These are phyloP conservation scores for Lachancea lanzarotensis DNA, from an alignment of 805 yeast genomes.

Conservation along the genomic window DNA sequence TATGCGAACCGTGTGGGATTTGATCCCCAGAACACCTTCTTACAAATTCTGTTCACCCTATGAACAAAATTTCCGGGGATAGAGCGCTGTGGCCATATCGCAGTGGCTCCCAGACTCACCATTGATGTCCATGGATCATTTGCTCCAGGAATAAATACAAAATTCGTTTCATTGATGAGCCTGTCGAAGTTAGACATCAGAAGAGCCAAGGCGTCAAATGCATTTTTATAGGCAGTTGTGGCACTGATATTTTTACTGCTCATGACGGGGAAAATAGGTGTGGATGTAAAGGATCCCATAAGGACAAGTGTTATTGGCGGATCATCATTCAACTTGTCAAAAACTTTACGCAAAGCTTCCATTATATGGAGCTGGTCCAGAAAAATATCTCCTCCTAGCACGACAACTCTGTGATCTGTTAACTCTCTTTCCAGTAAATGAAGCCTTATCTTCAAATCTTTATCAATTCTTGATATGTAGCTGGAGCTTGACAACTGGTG, in stretches of 20 bases:
- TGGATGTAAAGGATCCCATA: conserved; percentile 72
- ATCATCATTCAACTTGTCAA: conserved; percentile 47
- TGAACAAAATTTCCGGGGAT: conserved; percentile 69
- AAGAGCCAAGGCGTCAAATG: conserved; percentile 69
- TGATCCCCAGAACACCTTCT: conserved; percentile 52
- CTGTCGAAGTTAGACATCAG: conserved; percentile 46
- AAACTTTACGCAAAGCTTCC: conserved; percentile 60
- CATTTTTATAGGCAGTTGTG: conserved; percentile 52
- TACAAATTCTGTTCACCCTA: conserved; percentile 53
- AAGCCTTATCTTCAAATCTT: conserved; percentile 48
- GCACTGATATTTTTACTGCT: conserved; percentile 44
- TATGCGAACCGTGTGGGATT: conserved; percentile 79
- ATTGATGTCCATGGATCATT: conserved; percentile 91
- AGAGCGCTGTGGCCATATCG: conserved; percentile 64
- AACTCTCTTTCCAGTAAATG: conserved; percentile 50
- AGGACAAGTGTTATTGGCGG: conserved; percentile 68
- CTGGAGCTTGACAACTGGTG: conserved; percentile 30
- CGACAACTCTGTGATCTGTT: conserved; percentile 50
- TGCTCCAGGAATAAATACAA: conserved; percentile 79
- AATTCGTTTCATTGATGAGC: conserved; percentile 37
- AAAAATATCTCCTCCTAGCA: conserved; percentile 70
- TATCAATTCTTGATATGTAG: conserved; percentile 53
- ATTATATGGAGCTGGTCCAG: conserved; percentile 55
- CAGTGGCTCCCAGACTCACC: conserved; percentile 52
- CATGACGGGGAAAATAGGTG: conserved; percentile 53